Conservation (phyloP, 441 rosid species). For the Melastoma candidum region DNA sequence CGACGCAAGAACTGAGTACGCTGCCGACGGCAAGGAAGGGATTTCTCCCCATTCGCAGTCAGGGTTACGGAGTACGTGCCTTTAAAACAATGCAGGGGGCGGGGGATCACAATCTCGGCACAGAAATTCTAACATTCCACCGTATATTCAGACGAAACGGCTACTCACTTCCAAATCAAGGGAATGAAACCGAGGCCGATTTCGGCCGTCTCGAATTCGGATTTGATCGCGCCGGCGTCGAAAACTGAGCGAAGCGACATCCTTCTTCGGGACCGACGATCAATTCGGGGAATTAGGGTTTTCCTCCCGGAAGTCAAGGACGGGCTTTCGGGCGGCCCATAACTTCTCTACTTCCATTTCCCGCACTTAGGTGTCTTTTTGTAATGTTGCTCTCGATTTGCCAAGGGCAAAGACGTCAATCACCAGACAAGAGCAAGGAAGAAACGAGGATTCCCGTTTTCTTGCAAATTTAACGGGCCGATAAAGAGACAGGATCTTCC, state of each 20-base stretch:
- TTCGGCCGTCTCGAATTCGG: constrained; percentile 50
- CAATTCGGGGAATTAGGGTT: too few relatives aligned
- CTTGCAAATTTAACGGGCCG: too few relatives aligned
- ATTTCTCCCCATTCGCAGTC: constrained; percentile 63
- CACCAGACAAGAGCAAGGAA: too few relatives aligned
- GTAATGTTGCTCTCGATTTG: too few relatives aligned
- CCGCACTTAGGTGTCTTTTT: too few relatives aligned
- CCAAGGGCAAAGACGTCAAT: too few relatives aligned
- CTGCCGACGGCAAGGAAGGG: constrained; percentile 61
- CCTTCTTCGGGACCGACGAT: background rate
- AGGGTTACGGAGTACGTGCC: constrained; percentile 66
- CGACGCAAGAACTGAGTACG: constrained; percentile 51
- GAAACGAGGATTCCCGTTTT: too few relatives aligned
- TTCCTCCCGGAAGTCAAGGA: too few relatives aligned
- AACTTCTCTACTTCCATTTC: too few relatives aligned
- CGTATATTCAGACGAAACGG: background rate
- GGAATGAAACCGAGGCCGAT: constrained; percentile 48
- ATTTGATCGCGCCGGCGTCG: constrained; percentile 44
- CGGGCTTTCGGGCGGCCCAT: too few relatives aligned
- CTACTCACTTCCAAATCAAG: constrained; percentile 58
- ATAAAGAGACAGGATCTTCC: too few relatives aligned
- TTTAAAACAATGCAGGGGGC: constrained; percentile 10
- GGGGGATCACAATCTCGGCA: background rate
- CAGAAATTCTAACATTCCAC: background rate
- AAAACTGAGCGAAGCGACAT: constrained; percentile 49